Conservation (phyloP, 2,329 filamentous ascomycete genomes). For the Delphinella strobiligena region DNA sequence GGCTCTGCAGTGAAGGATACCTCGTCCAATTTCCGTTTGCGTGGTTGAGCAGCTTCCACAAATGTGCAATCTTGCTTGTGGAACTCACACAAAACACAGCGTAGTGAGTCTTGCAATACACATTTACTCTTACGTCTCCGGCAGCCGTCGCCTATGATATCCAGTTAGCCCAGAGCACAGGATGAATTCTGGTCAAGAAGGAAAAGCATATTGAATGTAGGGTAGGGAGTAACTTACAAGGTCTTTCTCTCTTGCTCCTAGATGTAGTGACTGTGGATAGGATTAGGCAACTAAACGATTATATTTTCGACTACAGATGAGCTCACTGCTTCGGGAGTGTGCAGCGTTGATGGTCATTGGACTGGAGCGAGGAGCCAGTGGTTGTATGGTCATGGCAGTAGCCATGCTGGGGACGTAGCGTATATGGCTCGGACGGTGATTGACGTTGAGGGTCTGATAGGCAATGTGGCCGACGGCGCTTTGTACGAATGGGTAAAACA, state of each 20-base stretch:
- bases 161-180: constrained; percentile 1
- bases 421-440: constrained; percentile 9
- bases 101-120: constrained; percentile 60
- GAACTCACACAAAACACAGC: constrained; percentile 66
- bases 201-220: background rate
- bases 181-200: too few relatives aligned
- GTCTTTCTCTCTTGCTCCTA: constrained; percentile 25
- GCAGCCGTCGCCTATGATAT: constrained; percentile 57
- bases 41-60: constrained; percentile 60
- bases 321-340: constrained; percentile 14
- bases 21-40: constrained; percentile 67
- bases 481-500: constrained; percentile 1
- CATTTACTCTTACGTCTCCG: constrained; percentile 63
- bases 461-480: constrained; percentile 6
- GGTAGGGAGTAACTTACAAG: constrained; percentile 17
- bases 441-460: constrained; percentile 9
- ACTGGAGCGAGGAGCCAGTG: constrained; percentile 31
- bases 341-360: constrained; percentile 27
- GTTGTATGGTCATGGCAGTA: constrained; percentile 36
- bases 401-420: constrained; percentile 24
- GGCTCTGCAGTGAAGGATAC: constrained; percentile 20
- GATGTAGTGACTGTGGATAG: constrained; percentile 5
- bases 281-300: constrained; percentile 15
- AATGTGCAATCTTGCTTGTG: constrained; percentile 71
- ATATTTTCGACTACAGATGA: too few relatives aligned